Percentiles rank a stretch among this genome's conserved stretches.
Conservation (phyloP, 306 rosid genomes). For the Lathyrus sativus region DNA sequence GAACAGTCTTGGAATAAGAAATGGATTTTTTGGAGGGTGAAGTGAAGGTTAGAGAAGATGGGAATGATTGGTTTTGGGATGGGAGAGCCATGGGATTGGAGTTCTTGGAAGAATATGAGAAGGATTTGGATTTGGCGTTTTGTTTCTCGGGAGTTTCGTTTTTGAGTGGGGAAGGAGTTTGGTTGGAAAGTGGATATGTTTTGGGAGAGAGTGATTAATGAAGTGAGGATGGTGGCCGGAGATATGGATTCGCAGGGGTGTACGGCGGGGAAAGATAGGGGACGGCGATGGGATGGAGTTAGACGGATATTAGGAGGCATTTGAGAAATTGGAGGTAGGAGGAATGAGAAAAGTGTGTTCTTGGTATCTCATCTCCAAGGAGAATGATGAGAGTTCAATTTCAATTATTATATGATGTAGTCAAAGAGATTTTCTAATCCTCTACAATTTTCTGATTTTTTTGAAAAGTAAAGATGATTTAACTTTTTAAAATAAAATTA, state of each 20-base stretch:
- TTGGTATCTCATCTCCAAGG: neutral
- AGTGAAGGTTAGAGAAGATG: slow-evolving; percentile 61
- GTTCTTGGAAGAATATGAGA: slow-evolving; percentile 57
- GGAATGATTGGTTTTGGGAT: slow-evolving; percentile 35
- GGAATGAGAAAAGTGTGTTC: neutral
- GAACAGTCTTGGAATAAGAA: slow-evolving; percentile 64
- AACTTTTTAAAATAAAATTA: no score
- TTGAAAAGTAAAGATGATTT: neutral
- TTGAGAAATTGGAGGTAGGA: neutral
- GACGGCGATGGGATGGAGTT: slow-evolving; percentile 43
- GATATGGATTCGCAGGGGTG: slow-evolving; percentile 53
- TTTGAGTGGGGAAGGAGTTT: slow-evolving; percentile 44
- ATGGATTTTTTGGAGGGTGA: slow-evolving; percentile 54
- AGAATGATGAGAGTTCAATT: neutral
- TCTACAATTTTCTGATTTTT: neutral
- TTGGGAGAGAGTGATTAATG: slow-evolving; percentile 48
- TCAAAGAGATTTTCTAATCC: neutral
- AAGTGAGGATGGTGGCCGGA: slow-evolving; percentile 46
- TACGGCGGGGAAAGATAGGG: slow-evolving; percentile 58
- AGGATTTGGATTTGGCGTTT: slow-evolving; percentile 52
- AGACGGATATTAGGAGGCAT: slow-evolving; percentile 39
- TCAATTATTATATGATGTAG: neutral
- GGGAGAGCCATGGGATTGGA: neutral
- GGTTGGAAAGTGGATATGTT: slow-evolving; percentile 45
- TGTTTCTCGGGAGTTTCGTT: slow-evolving; percentile 51